Conservation (phyloP, 2,329 filamentous ascomycete species). For the Septoria petroselini region DNA sequence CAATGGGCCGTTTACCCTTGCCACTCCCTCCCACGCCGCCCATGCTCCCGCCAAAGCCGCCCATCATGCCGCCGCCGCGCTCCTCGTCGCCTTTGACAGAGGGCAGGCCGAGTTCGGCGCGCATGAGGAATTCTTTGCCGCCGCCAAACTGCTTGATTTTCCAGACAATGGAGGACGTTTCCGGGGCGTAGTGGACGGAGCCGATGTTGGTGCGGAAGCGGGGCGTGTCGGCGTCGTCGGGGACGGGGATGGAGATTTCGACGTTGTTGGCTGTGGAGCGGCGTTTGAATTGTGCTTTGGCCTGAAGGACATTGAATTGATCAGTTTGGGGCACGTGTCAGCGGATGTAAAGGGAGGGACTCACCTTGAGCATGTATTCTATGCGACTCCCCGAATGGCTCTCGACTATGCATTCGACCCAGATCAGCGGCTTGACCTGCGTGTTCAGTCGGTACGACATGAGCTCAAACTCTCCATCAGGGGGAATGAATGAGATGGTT, state of each 20-base stretch:
- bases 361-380: slow-evolving; percentile 94
- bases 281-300: slow-evolving; percentile 95
- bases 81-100: slow-evolving; percentile 95
- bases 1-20: slow-evolving; percentile 94
- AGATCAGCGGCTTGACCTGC: slow-evolving; percentile 96
- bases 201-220: slow-evolving; percentile 97
- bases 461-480: slow-evolving; percentile 98
- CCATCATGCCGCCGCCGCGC: slow-evolving; percentile 88
- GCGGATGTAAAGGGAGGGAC: slow-evolving; percentile 4
- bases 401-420: slow-evolving; percentile 97
- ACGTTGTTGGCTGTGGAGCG: slow-evolving; percentile 98
- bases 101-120: slow-evolving; percentile 88
- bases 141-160: slow-evolving; percentile 99
- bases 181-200: slow-evolving; percentile 93
- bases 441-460: slow-evolving; percentile 99
- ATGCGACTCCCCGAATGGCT: slow-evolving; percentile 92
- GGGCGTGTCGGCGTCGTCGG: slow-evolving; percentile 93
- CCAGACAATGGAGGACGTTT: slow-evolving; percentile 97
- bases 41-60: slow-evolving; percentile 95
- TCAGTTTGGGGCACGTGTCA: too few species aligned
- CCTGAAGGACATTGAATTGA: slow-evolving; percentile 51
- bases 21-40: slow-evolving; percentile 79
- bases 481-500: slow-evolving; percentile 97
- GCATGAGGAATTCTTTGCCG: slow-evolving; percentile 98
- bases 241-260: slow-evolving; percentile 94